A percentile compares a stretch with the other conserved stretches of the same genome.
Evolutionary conservation across 2,329 filamentous ascomycete species (phyloP).

Genomic region (Meredithiella fracta): DNA sequence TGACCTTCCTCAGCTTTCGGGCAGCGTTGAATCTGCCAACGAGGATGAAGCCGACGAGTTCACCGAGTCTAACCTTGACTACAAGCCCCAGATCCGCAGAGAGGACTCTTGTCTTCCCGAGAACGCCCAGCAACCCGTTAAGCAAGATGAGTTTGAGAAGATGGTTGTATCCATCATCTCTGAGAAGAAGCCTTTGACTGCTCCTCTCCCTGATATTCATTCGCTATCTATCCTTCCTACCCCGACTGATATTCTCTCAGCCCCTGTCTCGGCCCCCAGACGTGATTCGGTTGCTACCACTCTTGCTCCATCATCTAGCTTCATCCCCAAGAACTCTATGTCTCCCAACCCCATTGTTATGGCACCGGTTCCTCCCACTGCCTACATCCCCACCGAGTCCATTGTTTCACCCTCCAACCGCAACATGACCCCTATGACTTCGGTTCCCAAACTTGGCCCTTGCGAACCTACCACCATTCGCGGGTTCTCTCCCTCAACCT

Average conservation of each 20-base stretch:
- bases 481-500: slow-evolving; percentile 59
- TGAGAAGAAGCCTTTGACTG: slow-evolving; percentile 53
- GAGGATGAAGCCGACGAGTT: slow-evolving; percentile 49
- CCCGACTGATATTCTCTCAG: not conserved
- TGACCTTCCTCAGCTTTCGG: slow-evolving; percentile 55
- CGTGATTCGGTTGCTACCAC: slow-evolving; percentile 23
- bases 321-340: slow-evolving; percentile 20
- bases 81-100: slow-evolving; percentile 51
- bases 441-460: slow-evolving; percentile 29
- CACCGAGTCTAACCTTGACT: slow-evolving; percentile 39
- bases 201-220: slow-evolving; percentile 29
- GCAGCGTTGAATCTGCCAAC: slow-evolving; percentile 54
- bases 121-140: slow-evolving; percentile 41
- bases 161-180: slow-evolving; percentile 90
- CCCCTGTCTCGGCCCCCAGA: slow-evolving; percentile 14
- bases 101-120: slow-evolving; percentile 47
- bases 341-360: slow-evolving; percentile 17
- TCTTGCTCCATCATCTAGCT: slow-evolving; percentile 13
- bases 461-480: slow-evolving; percentile 33
- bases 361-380: slow-evolving; percentile 18
- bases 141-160: slow-evolving; percentile 74
- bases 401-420: slow-evolving; percentile 6
- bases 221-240: not conserved
- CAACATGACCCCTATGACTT: not conserved
- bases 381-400: slow-evolving; percentile 13